phyloP scores from a whole-genome alignment of 257 asterid genomes.

The Solanum chaucha region DNA sequence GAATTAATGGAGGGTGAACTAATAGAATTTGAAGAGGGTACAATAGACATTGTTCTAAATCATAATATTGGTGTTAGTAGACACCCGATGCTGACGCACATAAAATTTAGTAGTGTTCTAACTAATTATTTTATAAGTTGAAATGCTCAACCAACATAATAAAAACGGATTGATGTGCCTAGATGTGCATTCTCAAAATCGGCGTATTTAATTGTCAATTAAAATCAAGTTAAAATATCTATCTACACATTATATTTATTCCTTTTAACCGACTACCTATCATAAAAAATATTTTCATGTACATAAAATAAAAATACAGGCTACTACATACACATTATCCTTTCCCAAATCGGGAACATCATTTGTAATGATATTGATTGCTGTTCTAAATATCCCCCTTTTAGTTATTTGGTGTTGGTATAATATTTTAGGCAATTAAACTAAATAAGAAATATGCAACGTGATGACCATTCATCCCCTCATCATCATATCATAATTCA shows the following conservation, averaged over 20 bases:
- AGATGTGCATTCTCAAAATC: background rate
- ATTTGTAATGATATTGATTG: background rate
- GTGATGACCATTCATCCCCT: background rate
- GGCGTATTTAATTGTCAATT: background rate
- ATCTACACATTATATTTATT: background rate
- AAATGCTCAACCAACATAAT: background rate
- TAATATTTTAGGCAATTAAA: background rate
- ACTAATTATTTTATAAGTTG: background rate
- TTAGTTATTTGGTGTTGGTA: background rate
- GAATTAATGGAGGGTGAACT: background rate
- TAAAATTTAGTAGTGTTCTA: background rate
- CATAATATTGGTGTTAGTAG: background rate
- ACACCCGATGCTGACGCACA: background rate
- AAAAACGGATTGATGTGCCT: background rate
- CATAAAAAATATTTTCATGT: background rate
- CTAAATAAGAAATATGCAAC: background rate
- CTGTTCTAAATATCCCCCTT: background rate
- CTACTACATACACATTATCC: background rate
- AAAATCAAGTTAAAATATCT: background rate
- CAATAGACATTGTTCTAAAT: background rate
- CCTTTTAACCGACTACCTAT: background rate
- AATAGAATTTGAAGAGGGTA: background rate
- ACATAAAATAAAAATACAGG: background rate
- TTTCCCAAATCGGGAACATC: background rate
- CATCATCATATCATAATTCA: background rate